Conservation (phyloP, 257 asterid genomes). For the Solanum neorickii region DNA sequence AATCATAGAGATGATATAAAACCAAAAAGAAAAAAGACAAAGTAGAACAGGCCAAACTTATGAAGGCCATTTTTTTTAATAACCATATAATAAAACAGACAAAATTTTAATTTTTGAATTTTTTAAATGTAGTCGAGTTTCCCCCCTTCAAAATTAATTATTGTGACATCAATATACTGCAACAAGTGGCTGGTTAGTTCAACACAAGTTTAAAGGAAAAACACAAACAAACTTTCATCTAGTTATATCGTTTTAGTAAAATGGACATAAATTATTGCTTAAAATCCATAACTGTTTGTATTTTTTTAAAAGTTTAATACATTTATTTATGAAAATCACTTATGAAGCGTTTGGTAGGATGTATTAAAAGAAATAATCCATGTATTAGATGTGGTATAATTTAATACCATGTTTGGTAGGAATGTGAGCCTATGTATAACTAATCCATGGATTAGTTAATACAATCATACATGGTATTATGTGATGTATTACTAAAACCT, state of each 20-base stretch:
- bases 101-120: not conserved
- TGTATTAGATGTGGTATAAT: too few relatives aligned
- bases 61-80: not conserved
- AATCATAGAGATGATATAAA: not conserved
- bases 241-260: not conserved
- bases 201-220: not conserved
- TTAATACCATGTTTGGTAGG: too few relatives aligned
- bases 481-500: too few relatives aligned
- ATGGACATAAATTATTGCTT: too few relatives aligned
- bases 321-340: not conserved
- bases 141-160: not conserved
- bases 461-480: too few relatives aligned
- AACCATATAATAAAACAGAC: not conserved
- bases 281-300: too few relatives aligned
- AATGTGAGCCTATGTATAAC: too few relatives aligned
- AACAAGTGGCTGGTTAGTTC: not conserved
- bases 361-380: too few relatives aligned
- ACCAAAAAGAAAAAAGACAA: not conserved
- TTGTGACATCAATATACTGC: not conserved
- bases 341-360: too few relatives aligned
- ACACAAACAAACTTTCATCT: not conserved
- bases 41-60: not conserved
- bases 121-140: not conserved
- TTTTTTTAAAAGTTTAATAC: not conserved
- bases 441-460: too few relatives aligned